Base-by-base conservation (phyloP, 148 eudicot genomes). In the Heliosperma pusillum region DNA sequence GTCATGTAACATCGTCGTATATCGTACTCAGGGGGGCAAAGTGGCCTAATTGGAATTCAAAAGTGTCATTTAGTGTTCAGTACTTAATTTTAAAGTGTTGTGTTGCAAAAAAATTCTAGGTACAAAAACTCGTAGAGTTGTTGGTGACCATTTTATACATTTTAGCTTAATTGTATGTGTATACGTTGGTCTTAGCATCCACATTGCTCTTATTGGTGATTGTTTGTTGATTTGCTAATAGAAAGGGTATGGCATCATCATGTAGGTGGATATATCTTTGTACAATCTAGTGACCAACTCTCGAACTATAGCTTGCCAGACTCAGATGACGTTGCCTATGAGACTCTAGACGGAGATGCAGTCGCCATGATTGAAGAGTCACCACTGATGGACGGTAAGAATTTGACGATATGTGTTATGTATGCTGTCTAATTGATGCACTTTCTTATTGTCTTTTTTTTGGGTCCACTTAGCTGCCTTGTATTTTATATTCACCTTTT, bases 351-450 rank as follows among this genome's bases (percentile, higher is more conserved):
- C 13, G 77, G 71, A 8, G 80, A 73, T 72, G 80, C 80, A n/a
- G 77, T 72, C 21, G 66, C 80, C 42, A 77, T 81, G 83, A 67
- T 73, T 6, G 83, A 77, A 77, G 77, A 81, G 57, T 58, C 74
- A n/a, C 77, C 80, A 12, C n/a, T 40, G 57, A 69, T 77, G 22
- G 80, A 81, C 27, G 83, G 80, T 81, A 61, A 15, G 73, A 60
- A 24, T 59, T 3, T 24, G 17, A 66, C 24, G 7, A 29, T 10
- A 0, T 47, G 36, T 57, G 44, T 66, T 56, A 5, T 10, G 6
- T 36, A 10, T 29, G 24, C 22, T 25, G 7, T 70, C n/a, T 24
- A 24, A 30, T 40, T 21, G 27, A 6, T 47, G 27, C 12, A 58
- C 27, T 57, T 56, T n/a, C 33, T 63, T 16, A 7, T 33, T 10